Conservation (phyloP, 176 grass and related monocot species). For the Oryza longistaminata region DNA sequence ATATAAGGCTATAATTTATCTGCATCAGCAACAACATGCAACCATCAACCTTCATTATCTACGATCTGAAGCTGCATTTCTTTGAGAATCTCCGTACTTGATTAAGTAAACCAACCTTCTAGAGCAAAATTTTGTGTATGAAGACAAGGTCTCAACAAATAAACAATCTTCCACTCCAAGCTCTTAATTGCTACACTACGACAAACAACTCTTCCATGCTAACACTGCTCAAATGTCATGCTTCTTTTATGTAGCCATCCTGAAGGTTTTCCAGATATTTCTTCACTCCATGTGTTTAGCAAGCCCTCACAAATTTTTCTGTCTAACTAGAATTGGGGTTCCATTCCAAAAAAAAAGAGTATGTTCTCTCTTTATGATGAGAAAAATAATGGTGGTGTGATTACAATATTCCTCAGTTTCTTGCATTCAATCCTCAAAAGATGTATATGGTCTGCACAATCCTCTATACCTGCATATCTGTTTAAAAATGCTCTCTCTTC, state of each 20-base stretch:
- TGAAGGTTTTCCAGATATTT: conserved; percentile 23
- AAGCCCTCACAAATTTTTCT: neutral
- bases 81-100: neutral
- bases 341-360: neutral
- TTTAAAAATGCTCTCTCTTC: conserved; percentile 14
- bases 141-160: neutral
- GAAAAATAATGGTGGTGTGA: neutral
- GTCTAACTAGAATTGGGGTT: conserved; percentile 17
- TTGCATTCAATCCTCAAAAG: conserved; percentile 9
- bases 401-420: neutral
- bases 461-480: neutral
- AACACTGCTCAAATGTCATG: conserved; percentile 18
- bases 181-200: conserved; percentile 21
- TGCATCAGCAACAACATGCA: conserved; percentile 47
- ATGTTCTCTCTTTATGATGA: conserved; percentile 6
- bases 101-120: conserved; percentile 14
- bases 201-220: conserved; percentile 29
- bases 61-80: conserved; percentile 31
- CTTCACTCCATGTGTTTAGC: conserved; percentile 22
- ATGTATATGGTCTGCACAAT: conserved; percentile 1
- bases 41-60: conserved; percentile 39
- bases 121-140: neutral
- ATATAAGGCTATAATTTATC: conserved; percentile 27
- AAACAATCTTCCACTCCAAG: conserved; percentile 17
- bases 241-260: conserved; percentile 17